Evolutionary conservation across 2,329 filamentous ascomycete genomes (phyloP).

Genomic region (Penicillium sp.): DNA sequence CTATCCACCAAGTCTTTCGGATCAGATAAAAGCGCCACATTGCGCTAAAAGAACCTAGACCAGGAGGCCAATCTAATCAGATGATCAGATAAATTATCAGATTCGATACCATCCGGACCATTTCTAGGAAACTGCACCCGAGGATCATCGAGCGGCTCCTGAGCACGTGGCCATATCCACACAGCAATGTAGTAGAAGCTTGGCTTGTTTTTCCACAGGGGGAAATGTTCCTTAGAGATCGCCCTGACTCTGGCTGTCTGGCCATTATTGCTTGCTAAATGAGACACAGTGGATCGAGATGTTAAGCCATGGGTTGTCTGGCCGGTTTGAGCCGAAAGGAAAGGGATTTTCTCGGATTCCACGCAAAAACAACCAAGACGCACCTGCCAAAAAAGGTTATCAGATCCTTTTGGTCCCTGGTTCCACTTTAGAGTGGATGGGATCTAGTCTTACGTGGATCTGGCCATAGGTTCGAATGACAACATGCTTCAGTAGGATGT

Average conservation of each 20-base stretch:
- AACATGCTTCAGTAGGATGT: too few relatives aligned
- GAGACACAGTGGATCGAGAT: neutral
- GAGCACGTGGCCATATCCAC: neutral
- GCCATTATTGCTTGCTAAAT: neutral
- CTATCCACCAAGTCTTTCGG: neutral
- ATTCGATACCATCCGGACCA: neutral
- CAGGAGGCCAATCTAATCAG: conserved; percentile 1
- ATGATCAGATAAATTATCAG: neutral
- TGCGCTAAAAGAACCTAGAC: neutral
- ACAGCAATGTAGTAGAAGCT: neutral
- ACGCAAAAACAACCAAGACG: neutral
- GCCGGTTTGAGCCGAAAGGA: neutral
- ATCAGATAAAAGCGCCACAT: conserved; percentile 6
- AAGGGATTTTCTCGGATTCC: neutral
- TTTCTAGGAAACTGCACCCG: neutral
- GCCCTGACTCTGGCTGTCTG: neutral
- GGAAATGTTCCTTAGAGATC: neutral
- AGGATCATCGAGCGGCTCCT: neutral
- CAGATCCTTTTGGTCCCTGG: conserved; percentile 4
- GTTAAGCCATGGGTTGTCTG: neutral
- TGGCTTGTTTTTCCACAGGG: neutral
- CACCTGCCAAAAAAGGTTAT: neutral
- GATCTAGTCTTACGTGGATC: neutral
- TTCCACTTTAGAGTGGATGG: neutral
- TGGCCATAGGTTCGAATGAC: neutral